A percentile compares a stretch with the other conserved stretches of the same genome.
These are phyloP conservation scores for Lunasporangiospora selenospora DNA, from an alignment of 192 early-diverging fungal genomes.

Conservation along the genomic window DNA sequence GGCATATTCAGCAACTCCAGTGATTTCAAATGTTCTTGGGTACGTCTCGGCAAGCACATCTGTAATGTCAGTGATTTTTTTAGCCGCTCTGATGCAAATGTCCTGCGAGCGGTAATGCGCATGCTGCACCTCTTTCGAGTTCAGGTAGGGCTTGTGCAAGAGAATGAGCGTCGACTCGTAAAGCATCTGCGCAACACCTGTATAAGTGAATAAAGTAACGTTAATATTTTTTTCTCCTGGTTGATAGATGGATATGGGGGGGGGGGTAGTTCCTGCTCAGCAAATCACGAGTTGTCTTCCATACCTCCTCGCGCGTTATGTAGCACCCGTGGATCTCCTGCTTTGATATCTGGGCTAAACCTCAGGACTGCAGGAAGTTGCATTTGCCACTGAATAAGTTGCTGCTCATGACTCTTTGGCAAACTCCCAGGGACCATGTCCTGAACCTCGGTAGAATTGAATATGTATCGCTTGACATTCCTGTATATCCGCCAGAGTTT, in stretches of 20 bases:
- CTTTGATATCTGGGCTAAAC: slow-evolving; percentile 31
- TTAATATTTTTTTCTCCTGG: neutral
- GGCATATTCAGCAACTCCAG: slow-evolving; percentile 16
- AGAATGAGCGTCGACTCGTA: slow-evolving; percentile 40
- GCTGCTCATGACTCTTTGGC: slow-evolving; percentile 39
- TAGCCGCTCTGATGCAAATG: slow-evolving; percentile 41
- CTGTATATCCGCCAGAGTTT: slow-evolving; percentile 35
- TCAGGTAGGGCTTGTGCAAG: slow-evolving; percentile 32
- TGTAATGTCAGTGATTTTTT: slow-evolving; percentile 28
- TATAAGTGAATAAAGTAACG: neutral
- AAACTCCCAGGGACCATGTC: slow-evolving; percentile 40
- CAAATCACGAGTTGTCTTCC: no score
- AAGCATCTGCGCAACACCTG: slow-evolving; percentile 38
- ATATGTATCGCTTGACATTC: slow-evolving; percentile 42
- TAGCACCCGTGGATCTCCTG: slow-evolving; percentile 9
- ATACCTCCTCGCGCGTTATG: slow-evolving; percentile 38
- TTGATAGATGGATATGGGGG: no score
- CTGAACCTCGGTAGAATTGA: slow-evolving; percentile 27
- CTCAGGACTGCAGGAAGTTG: slow-evolving; percentile 28
- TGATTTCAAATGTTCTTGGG: slow-evolving; percentile 16
- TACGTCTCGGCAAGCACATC: slow-evolving; percentile 19
- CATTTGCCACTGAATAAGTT: slow-evolving; percentile 41
- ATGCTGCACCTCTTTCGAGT: slow-evolving; percentile 4
- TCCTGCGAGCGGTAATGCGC: slow-evolving; percentile 22
- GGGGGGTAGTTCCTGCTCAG: no score